A percentile compares a stretch with the other conserved stretches of the same genome.
These are phyloP conservation scores for Ganoderma lingzhi DNA, from an alignment of 1,284 basidiomycete species.

Conservation along the genomic window DNA sequence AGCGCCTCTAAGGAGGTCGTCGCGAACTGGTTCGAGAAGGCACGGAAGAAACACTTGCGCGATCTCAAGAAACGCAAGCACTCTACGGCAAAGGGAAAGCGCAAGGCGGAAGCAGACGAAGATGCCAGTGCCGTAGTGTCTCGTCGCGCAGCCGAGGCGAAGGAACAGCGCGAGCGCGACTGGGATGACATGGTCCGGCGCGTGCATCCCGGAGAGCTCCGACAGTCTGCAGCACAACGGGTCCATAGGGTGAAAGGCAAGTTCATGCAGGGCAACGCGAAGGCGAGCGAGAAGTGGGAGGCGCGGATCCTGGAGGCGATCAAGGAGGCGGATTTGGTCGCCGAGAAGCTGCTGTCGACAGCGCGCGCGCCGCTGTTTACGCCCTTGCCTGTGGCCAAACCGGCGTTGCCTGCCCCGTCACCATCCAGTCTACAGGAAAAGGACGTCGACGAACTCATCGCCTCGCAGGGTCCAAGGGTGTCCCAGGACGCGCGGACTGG, in stretches of 20 bases:
- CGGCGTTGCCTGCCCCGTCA: slow-evolving; percentile 44
- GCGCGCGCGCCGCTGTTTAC: slow-evolving; percentile 33
- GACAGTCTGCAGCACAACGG: slow-evolving; percentile 55
- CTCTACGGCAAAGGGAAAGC: slow-evolving; percentile 35
- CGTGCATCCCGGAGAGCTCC: slow-evolving; percentile 60
- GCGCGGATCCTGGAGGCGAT: slow-evolving; percentile 62
- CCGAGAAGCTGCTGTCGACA: slow-evolving; percentile 49
- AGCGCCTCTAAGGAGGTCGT: slow-evolving; percentile 65
- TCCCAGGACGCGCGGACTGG: slow-evolving; percentile 36
- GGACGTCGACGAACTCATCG: slow-evolving; percentile 61
- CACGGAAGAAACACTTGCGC: slow-evolving; percentile 48
- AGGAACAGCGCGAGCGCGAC: slow-evolving; percentile 61
- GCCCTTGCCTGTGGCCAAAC: slow-evolving; percentile 31
- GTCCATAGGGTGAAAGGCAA: slow-evolving; percentile 60
- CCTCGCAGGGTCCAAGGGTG: slow-evolving; percentile 60
- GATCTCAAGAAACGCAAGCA: slow-evolving; percentile 52
- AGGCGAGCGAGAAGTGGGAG: slow-evolving; percentile 67
- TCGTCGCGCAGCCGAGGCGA: slow-evolving; percentile 65
- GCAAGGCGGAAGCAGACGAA: slow-evolving; percentile 61
- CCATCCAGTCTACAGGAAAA: slow-evolving; percentile 56
- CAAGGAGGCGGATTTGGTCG: slow-evolving; percentile 58
- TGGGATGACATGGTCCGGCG: slow-evolving; percentile 67
- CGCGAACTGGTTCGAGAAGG: slow-evolving; percentile 51
- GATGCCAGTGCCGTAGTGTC: slow-evolving; percentile 59
- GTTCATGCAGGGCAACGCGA: slow-evolving; percentile 63